These are phyloP conservation scores for Simplicillium sp. DNA, from an alignment of 2,329 filamentous ascomycete species.

Conservation along the genomic window DNA sequence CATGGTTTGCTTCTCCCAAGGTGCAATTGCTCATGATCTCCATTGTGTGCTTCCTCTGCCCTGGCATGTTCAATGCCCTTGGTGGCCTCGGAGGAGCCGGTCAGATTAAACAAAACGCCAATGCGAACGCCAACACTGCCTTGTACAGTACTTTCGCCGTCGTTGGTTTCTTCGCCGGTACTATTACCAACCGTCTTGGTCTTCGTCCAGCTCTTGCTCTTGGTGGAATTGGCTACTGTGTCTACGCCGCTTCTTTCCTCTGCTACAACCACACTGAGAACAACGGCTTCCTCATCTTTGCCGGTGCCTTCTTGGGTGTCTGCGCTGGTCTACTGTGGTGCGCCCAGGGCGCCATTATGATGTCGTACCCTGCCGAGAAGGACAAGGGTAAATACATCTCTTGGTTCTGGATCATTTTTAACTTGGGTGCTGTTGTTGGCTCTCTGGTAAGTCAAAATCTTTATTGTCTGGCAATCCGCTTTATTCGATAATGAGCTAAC, in stretches of 20 bases:
- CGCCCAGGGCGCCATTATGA: constrained; percentile 79
- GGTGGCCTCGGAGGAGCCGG: constrained; percentile 57
- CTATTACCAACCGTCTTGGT: constrained; percentile 68
- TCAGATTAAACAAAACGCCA: constrained; percentile 17
- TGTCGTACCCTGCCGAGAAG: constrained; percentile 74
- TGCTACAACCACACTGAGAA: constrained; percentile 60
- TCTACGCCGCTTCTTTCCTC: constrained; percentile 65
- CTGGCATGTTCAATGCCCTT: constrained; percentile 64
- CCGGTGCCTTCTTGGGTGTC: constrained; percentile 66
- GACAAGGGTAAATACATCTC: constrained; percentile 84
- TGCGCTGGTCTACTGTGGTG: constrained; percentile 77
- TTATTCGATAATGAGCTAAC: background rate
- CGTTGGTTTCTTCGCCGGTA: constrained; percentile 63
- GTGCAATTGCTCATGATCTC: constrained; percentile 61
- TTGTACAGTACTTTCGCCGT: constrained; percentile 63
- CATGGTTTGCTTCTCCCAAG: constrained; percentile 68
- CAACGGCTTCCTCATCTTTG: constrained; percentile 64
- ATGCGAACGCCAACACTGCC: constrained; percentile 46
- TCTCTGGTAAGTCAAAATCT: constrained; percentile 37
- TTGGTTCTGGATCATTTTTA: constrained; percentile 94
- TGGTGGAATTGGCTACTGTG: constrained; percentile 67
- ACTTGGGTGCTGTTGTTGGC: constrained; percentile 81
- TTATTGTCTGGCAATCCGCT: background rate
- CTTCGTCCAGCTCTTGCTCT: constrained; percentile 59
- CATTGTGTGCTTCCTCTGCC: constrained; percentile 50